Percentiles rank a stretch among this genome's conserved stretches.
Evolutionary conservation across 208 protist genomes (phyloP).

Genomic region (Porcisia hertigi): DNA sequence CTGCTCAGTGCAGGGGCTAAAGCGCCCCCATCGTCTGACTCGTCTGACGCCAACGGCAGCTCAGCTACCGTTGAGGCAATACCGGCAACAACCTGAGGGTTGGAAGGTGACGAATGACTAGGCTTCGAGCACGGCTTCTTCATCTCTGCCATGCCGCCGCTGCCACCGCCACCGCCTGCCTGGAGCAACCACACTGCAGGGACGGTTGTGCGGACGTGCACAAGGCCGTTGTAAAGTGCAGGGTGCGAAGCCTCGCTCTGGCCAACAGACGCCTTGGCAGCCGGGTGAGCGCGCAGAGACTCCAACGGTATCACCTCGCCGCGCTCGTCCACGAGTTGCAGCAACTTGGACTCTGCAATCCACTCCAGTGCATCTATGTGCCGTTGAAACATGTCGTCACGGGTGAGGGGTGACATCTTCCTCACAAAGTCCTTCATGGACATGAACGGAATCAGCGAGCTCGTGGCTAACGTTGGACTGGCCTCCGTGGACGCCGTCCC

Average conservation of each 20-base stretch:
- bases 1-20: background rate
- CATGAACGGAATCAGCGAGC: slow-evolving; percentile 17
- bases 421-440: slow-evolving; percentile 58
- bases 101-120: background rate
- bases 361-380: slow-evolving; percentile 35
- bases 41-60: background rate
- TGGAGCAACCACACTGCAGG: slow-evolving; percentile 10
- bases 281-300: background rate
- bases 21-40: background rate
- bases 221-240: slow-evolving; percentile 15
- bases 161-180: slow-evolving; percentile 2
- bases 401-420: slow-evolving; percentile 40
- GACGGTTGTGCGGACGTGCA: slow-evolving; percentile 24
- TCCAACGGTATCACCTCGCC: slow-evolving; percentile 1
- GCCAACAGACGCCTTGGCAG: background rate
- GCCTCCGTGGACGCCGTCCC: background rate
- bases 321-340: slow-evolving; percentile 34
- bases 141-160: background rate
- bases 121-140: slow-evolving; percentile 1
- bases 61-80: background rate
- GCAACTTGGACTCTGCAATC: slow-evolving; percentile 33
- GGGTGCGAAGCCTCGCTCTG: background rate
- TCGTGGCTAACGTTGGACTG: background rate
- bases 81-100: background rate
- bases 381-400: slow-evolving; percentile 49